phyloP scores from a whole-genome alignment of 805 yeast genomes.

The Kodamaea fukazawae region DNA sequence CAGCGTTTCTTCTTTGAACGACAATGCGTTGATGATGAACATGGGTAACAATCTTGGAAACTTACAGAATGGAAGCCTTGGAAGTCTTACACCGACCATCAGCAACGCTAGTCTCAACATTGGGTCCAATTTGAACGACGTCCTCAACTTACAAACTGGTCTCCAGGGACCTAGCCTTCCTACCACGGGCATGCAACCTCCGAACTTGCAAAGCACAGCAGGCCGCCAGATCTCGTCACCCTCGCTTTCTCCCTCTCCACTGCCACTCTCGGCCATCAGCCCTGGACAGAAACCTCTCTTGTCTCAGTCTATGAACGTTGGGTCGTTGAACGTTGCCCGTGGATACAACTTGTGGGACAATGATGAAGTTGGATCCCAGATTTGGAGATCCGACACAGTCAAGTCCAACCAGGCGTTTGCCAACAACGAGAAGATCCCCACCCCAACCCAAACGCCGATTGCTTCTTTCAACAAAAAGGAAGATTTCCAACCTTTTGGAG shows the following conservation, averaged over 20 bases:
- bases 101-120: neutral
- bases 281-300: constrained; percentile 1
- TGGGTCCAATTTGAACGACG: neutral
- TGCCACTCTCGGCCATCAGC: constrained; percentile 5
- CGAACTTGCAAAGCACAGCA: neutral
- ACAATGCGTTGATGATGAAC: neutral
- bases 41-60: neutral
- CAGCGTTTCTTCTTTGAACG: constrained; percentile 5
- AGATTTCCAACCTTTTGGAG: constrained; percentile 7
- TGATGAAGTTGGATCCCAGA: constrained; percentile 1
- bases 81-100: neutral
- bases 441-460: neutral
- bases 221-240: constrained; percentile 1
- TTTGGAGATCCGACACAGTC: neutral
- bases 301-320: constrained; percentile 3
- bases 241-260: constrained; percentile 7
- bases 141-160: neutral
- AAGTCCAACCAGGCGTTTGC: constrained; percentile 4
- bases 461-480: constrained; percentile 1
- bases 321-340: constrained; percentile 12
- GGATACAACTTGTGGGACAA: constrained; percentile 9
- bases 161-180: neutral
- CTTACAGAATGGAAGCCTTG: neutral
- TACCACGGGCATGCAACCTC: neutral
- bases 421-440: neutral